Evolutionary conservation across 1,284 basidiomycete genomes (phyloP).

Genomic region (Pseudozyma sp.): DNA sequence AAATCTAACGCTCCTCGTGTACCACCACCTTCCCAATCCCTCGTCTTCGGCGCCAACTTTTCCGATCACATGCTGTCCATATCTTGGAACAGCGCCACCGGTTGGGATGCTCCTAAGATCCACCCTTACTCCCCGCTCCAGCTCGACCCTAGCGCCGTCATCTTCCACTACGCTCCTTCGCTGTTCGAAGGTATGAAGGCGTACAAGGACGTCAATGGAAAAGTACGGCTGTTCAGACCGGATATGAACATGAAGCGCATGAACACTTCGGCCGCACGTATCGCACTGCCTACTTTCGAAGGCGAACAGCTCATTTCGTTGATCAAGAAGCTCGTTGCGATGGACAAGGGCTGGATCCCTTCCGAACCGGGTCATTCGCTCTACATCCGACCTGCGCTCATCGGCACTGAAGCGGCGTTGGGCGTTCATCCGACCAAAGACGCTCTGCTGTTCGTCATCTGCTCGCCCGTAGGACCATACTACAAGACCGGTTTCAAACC

Average conservation of each 20-base stretch:
- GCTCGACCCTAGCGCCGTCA: constrained; percentile 85
- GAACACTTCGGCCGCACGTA: constrained; percentile 74
- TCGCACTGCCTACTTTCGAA: constrained; percentile 85
- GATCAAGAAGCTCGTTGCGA: constrained; percentile 86
- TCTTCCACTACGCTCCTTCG: constrained; percentile 90
- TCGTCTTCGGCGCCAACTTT: constrained; percentile 73
- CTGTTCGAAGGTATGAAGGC: constrained; percentile 97
- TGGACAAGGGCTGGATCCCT: constrained; percentile 95
- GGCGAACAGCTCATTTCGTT: constrained; percentile 82
- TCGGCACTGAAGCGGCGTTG: constrained; percentile 88
- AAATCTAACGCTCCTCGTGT: constrained; percentile 35
- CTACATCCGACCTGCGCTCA: constrained; percentile 85
- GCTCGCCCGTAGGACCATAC: constrained; percentile 85
- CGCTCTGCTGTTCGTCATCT: constrained; percentile 93
- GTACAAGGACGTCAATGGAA: constrained; percentile 82
- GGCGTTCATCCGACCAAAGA: constrained; percentile 89
- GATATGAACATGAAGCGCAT: constrained; percentile 95
- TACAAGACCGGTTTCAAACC: constrained; percentile 96
- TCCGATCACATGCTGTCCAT: constrained; percentile 94
- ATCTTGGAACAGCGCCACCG: constrained; percentile 78
- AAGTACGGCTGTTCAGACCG: constrained; percentile 89
- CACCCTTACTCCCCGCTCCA: constrained; percentile 82
- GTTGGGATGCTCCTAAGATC: constrained; percentile 87
- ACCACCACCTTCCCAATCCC: constrained; percentile 49
- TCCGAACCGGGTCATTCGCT: constrained; percentile 87